Base-by-base conservation (phyloP, 495 filamentous ascomycete species). In the Penicillium manginii region DNA sequence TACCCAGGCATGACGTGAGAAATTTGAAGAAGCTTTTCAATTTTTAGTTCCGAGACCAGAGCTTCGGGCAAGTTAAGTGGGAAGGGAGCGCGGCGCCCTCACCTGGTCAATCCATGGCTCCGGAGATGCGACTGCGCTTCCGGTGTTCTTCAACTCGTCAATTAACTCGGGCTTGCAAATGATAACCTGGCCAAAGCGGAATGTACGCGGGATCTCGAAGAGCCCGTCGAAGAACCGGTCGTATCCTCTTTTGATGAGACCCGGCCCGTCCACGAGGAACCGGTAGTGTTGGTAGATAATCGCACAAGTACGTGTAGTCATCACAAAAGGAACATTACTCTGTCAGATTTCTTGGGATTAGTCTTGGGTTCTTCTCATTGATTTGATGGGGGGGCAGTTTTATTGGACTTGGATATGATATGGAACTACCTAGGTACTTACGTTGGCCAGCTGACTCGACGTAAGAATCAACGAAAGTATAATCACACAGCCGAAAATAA, bases 71-170 rank as follows among this genome's bases (percentile, higher is more conserved):
- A 37, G 23, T 6, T 6, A 12, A n/a, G 33, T 18, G 6, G 39
- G 17, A 18, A 17, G 17, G 6, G n/a, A 15, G 7, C 39, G n/a
- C n/a, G 39, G 18, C 1, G 7, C 4, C n/a, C 55, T 26, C 35
- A 67, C 64, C 61, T 69, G 66, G 23, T 69, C 66, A 57, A 69
- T 66, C 66, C 66, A 69, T 39, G 66, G 66, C 47, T 69, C 66
- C 0, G 66, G 63, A 1, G 66, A 69, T 10, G 52, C 58, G 17
- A 62, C 33, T 4, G 55, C 49, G 26, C 60, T 62, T 3, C 42
- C 43, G 5, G 52, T 55, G n/a, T 57, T 66, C 14, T 52, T 61
- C 23, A 69, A 39, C 23, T 64, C 66, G n/a, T 69, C 63, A 15
- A 66, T 63, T 6, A 69, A 48, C 21, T 62, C 56, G 1, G 60